Percentiles rank a stretch among this genome's conserved stretches.
Evolutionary conservation across 441 rosid species (phyloP).

Genomic region (Flueggea neowawraea): DNA sequence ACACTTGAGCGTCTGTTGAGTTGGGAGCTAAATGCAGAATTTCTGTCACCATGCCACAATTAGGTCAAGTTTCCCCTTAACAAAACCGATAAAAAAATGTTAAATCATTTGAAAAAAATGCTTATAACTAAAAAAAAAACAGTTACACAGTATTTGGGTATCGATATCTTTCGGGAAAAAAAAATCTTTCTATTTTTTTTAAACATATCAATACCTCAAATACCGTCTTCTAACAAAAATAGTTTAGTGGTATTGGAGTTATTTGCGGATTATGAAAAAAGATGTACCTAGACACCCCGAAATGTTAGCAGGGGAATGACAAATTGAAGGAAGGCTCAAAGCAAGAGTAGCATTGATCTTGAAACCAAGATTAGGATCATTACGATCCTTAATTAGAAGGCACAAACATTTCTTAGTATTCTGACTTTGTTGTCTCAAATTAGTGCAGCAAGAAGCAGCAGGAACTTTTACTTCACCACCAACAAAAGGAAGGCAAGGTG

Average conservation of each 20-base stretch:
- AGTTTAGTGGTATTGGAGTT: no score
- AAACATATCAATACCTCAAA: no score
- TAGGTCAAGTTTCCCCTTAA: neutral
- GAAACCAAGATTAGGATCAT: slow-evolving; percentile 37
- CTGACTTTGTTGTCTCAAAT: neutral
- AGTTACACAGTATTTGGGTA: no score
- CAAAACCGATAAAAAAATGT: no score
- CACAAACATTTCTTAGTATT: slow-evolving; percentile 32
- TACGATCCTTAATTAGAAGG: slow-evolving; percentile 31
- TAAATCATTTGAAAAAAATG: no score
- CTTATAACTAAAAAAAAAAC: no score
- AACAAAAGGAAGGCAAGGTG: neutral
- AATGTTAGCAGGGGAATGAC: slow-evolving; percentile 30
- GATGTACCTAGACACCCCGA: slow-evolving; percentile 30
- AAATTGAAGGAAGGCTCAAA: slow-evolving; percentile 32
- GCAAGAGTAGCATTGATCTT: slow-evolving; percentile 43
- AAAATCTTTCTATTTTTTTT: no score
- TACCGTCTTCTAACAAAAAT: no score
- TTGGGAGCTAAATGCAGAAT: slow-evolving; percentile 34
- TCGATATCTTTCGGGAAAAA: no score
- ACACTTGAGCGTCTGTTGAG: slow-evolving; percentile 29
- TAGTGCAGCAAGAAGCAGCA: neutral
- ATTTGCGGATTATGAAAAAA: no score
- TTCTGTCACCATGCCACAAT: slow-evolving; percentile 21
- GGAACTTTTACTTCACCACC: neutral